phyloP scores from a whole-genome alignment of 805 yeast genomes.

The Henningerozyma blattae region DNA sequence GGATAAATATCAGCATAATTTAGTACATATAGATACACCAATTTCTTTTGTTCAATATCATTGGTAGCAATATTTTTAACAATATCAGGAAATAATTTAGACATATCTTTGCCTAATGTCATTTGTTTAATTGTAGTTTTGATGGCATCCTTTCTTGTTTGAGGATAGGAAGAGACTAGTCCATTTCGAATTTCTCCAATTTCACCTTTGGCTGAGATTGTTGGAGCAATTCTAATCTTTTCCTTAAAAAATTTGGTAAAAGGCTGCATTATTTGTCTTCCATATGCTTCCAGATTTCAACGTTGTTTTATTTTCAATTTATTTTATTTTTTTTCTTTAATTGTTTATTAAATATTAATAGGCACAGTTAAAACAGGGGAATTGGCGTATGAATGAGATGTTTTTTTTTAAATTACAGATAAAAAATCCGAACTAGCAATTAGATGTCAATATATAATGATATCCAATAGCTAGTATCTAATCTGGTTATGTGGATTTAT shows the following conservation, averaged over 20 bases:
- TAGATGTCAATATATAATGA: too few species aligned
- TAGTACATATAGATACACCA: constrained; percentile 91
- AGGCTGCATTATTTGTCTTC: not conserved
- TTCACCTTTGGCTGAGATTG: constrained; percentile 42
- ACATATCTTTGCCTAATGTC: constrained; percentile 96
- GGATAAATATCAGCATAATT: constrained; percentile 95
- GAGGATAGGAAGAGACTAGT: constrained; percentile 85
- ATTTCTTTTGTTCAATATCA: constrained; percentile 89
- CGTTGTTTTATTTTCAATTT: too few species aligned
- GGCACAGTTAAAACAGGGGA: too few species aligned
- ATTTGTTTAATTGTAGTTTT: constrained; percentile 94
- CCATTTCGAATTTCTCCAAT: constrained; percentile 85
- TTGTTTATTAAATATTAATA: too few species aligned
- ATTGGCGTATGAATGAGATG: too few species aligned
- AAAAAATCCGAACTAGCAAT: too few species aligned
- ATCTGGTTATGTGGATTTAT: too few species aligned
- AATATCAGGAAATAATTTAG: constrained; percentile 87
- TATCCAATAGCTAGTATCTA: too few species aligned
- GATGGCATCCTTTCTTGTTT: constrained; percentile 90
- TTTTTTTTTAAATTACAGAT: too few species aligned
- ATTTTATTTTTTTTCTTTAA: too few species aligned
- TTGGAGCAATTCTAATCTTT: constrained; percentile 25
- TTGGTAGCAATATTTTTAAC: constrained; percentile 92
- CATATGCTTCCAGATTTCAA: too few species aligned
- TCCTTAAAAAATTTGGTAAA: constrained; percentile 22